Percentiles rank a stretch among this genome's conserved stretches.
Conservation (phyloP, 768 basidiomycete genomes). For the Tricholoma saponaceum region DNA sequence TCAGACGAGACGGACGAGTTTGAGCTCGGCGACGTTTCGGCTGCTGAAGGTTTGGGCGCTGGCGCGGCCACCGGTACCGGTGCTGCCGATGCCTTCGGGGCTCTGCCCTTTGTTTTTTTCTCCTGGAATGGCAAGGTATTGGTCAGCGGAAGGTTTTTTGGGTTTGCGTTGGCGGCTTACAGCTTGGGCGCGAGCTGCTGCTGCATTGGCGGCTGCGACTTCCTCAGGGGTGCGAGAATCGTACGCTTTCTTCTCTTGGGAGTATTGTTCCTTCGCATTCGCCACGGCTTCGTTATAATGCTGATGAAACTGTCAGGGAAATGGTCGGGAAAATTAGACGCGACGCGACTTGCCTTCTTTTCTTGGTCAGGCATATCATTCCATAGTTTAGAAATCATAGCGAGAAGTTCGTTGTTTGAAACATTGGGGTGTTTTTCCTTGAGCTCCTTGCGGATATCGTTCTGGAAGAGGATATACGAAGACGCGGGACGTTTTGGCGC, state of each 20-base stretch:
- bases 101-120: conserved; percentile 19
- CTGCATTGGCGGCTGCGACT: conserved; percentile 41
- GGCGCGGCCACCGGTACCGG: conserved; percentile 6
- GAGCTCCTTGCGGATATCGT: conserved; percentile 75
- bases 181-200: conserved; percentile 35
- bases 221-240: conserved; percentile 51
- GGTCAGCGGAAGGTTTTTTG: background rate
- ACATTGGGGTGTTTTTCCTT: conserved; percentile 61
- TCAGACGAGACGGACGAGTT: conserved; percentile 28
- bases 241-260: conserved; percentile 60
- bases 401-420: conserved; percentile 68
- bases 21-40: conserved; percentile 23
- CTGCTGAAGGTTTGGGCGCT: conserved; percentile 21
- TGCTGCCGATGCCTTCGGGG: conserved; percentile 3
- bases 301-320: conserved; percentile 6
- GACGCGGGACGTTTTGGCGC: conserved; percentile 92
- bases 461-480: conserved; percentile 94
- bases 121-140: conserved; percentile 9
- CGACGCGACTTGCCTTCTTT: conserved; percentile 61
- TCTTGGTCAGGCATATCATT: conserved; percentile 56
- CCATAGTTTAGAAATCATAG: conserved; percentile 75
- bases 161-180: conserved; percentile 21
- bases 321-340: background rate
- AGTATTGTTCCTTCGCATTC: conserved; percentile 61
- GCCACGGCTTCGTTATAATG: conserved; percentile 57